Conservation (phyloP, 257 asterid species). For the Fraxinus cuspidata region DNA sequence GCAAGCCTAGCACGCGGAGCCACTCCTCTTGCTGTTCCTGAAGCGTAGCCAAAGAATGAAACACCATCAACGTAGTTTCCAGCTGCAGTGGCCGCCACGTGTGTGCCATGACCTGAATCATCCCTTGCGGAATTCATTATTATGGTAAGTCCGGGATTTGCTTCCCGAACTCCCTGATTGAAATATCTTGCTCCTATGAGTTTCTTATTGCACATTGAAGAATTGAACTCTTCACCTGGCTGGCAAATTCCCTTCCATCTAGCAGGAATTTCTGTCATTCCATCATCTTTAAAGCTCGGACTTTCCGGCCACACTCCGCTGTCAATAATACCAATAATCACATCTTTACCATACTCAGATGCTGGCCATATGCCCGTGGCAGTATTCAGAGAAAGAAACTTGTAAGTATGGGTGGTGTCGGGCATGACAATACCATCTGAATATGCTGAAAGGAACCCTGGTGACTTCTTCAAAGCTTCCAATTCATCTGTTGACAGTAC, state of each 20-base stretch:
- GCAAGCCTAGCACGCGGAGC: slow-evolving; percentile 50
- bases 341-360: slow-evolving; percentile 43
- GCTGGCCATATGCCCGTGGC: slow-evolving; percentile 46
- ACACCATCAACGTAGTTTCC: slow-evolving; percentile 43
- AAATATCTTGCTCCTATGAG: slow-evolving; percentile 50
- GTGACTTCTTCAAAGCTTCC: slow-evolving; percentile 24
- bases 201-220: slow-evolving; percentile 43
- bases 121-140: slow-evolving; percentile 43
- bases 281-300: slow-evolving; percentile 44
- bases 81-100: slow-evolving; percentile 43
- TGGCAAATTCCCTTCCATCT: slow-evolving; percentile 56
- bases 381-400: slow-evolving; percentile 36
- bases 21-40: slow-evolving; percentile 46
- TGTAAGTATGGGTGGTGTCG: slow-evolving; percentile 39
- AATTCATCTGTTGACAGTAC: slow-evolving; percentile 31
- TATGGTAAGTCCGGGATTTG: slow-evolving; percentile 24
- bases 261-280: slow-evolving; percentile 39
- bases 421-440: slow-evolving; percentile 28
- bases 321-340: slow-evolving; percentile 44
- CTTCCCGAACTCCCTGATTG: slow-evolving; percentile 36
- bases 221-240: slow-evolving; percentile 40
- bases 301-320: slow-evolving; percentile 54
- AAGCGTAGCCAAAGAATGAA: slow-evolving; percentile 42
- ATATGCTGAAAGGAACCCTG: slow-evolving; percentile 42
- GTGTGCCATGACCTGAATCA: slow-evolving; percentile 46